phyloP scores from a whole-genome alignment of 108 stramenopile genomes.

The Cyclotella kingstonii region DNA sequence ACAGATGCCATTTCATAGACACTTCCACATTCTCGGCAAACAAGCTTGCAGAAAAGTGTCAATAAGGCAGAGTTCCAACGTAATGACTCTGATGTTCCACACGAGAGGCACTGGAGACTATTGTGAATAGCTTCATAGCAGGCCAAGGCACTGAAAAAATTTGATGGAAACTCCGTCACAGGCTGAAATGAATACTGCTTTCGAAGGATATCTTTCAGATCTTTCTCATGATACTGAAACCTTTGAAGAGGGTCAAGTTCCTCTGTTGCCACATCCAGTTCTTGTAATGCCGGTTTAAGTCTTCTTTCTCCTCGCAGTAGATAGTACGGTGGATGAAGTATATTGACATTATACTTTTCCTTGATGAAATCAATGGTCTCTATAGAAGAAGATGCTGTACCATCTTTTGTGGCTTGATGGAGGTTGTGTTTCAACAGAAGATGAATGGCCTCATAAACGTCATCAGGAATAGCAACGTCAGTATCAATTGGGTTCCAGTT shows the following conservation, averaged over 20 bases:
- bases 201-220: neutral
- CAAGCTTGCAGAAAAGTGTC: conserved; percentile 12
- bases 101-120: neutral
- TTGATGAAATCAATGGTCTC: conserved; percentile 5
- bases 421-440: conserved; percentile 12
- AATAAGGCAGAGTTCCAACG: conserved; percentile 10
- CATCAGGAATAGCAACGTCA: neutral
- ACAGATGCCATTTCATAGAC: conserved; percentile 9
- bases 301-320: conserved; percentile 1
- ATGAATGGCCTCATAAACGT: conserved; percentile 1
- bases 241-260: conserved; percentile 10
- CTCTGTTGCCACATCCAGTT: neutral
- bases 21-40: conserved; percentile 13
- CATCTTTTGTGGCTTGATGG: conserved; percentile 14
- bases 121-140: conserved; percentile 3
- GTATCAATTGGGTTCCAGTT: conserved; percentile 10
- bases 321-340: conserved; percentile 16
- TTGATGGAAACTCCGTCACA: neutral
- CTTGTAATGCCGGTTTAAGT: neutral
- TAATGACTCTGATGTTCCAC: neutral
- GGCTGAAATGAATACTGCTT: conserved; percentile 9
- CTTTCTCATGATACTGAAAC: conserved; percentile 3
- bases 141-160: conserved; percentile 8
- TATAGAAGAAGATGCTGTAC: neutral
- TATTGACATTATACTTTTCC: conserved; percentile 6